A percentile compares a stretch with the other conserved stretches of the same genome.
Evolutionary conservation across 371 early-diverging fungal species (phyloP).

Genomic region (Catenaria anguillulae): DNA sequence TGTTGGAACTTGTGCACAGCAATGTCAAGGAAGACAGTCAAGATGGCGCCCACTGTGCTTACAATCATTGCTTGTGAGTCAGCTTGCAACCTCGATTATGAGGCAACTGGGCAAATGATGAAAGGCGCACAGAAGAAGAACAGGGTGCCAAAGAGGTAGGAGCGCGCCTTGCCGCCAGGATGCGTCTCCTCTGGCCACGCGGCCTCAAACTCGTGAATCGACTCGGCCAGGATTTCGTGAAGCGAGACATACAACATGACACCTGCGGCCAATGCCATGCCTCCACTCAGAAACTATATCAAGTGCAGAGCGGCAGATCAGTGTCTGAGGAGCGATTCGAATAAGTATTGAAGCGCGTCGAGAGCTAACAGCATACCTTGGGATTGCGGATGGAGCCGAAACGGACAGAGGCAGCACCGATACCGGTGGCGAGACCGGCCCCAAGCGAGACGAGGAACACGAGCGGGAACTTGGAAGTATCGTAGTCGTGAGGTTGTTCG

Average conservation of each 20-base stretch:
- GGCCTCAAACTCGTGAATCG: not conserved
- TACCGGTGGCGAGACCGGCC: not conserved
- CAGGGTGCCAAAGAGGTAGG: not conserved
- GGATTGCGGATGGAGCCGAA: not conserved
- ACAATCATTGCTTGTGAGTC: not conserved
- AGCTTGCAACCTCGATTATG: too few species aligned
- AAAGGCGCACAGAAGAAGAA: too few species aligned
- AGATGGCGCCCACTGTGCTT: constrained; percentile 1
- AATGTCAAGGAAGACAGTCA: not conserved
- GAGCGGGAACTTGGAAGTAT: too few species aligned
- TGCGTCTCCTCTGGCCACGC: not conserved
- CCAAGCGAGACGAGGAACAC: not conserved
- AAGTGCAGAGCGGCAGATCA: too few species aligned
- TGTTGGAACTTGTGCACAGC: not conserved
- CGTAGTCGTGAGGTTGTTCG: not conserved
- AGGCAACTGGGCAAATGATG: too few species aligned
- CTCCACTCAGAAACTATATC: too few species aligned
- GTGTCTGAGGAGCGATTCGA: too few species aligned
- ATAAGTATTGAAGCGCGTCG: too few species aligned
- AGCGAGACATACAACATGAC: constrained; percentile 12
- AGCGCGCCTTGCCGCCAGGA: not conserved
- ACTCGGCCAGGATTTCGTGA: constrained; percentile 6
- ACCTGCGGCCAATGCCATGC: constrained; percentile 10
- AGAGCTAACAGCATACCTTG: not conserved
- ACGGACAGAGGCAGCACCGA: not conserved